These are phyloP conservation scores for Astrocystis sublimbata DNA, from an alignment of 495 filamentous ascomycete genomes.

Conservation along the genomic window DNA sequence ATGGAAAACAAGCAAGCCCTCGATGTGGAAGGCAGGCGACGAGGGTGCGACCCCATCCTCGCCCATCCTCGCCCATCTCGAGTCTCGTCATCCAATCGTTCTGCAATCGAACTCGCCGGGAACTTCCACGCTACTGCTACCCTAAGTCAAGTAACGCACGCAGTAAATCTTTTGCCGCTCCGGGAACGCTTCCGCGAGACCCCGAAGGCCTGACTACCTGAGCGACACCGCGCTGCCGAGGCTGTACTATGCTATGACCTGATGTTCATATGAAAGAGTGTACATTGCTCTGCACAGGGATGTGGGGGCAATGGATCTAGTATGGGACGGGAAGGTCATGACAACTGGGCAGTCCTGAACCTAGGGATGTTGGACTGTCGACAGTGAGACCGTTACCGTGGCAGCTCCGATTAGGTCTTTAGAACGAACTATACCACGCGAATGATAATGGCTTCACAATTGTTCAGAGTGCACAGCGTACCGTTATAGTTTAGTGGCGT, in stretches of 20 bases:
- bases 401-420: neutral
- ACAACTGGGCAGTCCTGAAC: neutral
- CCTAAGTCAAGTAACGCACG: constrained; percentile 7
- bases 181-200: neutral
- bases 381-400: too few species aligned
- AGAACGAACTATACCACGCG: neutral
- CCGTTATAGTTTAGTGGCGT: too few species aligned
- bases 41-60: too few species aligned
- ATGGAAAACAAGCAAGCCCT: neutral
- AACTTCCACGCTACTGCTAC: neutral
- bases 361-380: neutral
- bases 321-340: neutral
- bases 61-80: neutral
- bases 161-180: constrained; percentile 1
- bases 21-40: neutral
- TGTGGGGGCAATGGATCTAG: too few species aligned
- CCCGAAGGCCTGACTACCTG: neutral
- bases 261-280: neutral
- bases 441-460: neutral
- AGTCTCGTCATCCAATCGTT: neutral
- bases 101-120: neutral
- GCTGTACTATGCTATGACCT: neutral
- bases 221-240: neutral
- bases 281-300: neutral
- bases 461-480: too few species aligned